These are phyloP conservation scores for Excoecaria agallocha DNA, from an alignment of 345 rosid species.

Conservation along the genomic window DNA sequence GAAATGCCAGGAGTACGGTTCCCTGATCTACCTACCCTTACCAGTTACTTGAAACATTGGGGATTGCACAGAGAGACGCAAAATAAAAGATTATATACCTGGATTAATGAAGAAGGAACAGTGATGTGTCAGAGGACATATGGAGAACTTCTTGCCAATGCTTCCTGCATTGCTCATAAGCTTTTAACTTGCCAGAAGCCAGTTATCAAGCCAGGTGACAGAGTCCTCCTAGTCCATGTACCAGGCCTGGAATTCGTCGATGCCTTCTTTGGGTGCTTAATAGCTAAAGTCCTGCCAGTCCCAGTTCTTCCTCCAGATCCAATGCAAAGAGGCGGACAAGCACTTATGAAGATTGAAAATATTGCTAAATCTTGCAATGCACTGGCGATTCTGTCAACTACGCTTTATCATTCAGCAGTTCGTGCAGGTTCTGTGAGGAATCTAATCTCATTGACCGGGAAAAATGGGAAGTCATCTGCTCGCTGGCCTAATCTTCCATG, in stretches of 20 bases:
- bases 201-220: conserved; percentile 51
- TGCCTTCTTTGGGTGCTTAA: conserved; percentile 66
- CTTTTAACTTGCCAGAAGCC: conserved; percentile 49
- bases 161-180: conserved; percentile 49
- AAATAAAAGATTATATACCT: conserved; percentile 45
- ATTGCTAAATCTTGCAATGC: conserved; percentile 52
- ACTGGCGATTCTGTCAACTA: conserved; percentile 59
- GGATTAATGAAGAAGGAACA: conserved; percentile 58
- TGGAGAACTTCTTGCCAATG: conserved; percentile 44
- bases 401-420: conserved; percentile 54
- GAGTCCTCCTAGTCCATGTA: conserved; percentile 55
- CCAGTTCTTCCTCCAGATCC: conserved; percentile 79
- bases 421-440: conserved; percentile 55
- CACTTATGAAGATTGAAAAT: conserved; percentile 61
- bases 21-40: conserved; percentile 50
- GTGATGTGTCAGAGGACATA: conserved; percentile 44
- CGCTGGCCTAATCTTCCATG: conserved; percentile 67
- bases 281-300: conserved; percentile 60
- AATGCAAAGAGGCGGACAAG: conserved; percentile 67
- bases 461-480: conserved; percentile 31
- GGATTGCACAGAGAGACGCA: conserved; percentile 36
- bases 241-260: conserved; percentile 67
- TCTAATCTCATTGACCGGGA: conserved; percentile 41
- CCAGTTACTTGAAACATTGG: conserved; percentile 63
- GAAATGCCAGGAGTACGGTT: conserved; percentile 50